Evolutionary conservation across 352 stramenopile species (phyloP).

Genomic region (Halophytophthora batemanensis): DNA sequence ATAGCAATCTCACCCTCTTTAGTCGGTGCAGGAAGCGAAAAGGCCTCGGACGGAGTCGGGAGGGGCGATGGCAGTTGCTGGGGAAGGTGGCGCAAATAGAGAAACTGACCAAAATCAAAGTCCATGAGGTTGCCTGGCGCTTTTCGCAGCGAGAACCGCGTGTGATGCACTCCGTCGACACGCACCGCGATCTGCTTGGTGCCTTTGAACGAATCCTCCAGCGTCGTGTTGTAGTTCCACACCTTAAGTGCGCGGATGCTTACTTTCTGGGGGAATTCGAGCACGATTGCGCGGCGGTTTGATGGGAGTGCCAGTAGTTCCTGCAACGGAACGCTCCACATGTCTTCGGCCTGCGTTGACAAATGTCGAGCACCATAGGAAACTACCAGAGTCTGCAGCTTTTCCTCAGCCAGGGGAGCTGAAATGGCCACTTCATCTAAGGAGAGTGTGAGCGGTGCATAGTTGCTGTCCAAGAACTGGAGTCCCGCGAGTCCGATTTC

Average conservation of each 20-base stretch:
- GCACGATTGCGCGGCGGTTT: slow-evolving; percentile 30
- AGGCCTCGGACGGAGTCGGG: slow-evolving; percentile 1
- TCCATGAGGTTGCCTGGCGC: slow-evolving; percentile 68
- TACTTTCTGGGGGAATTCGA: slow-evolving; percentile 51
- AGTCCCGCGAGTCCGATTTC: slow-evolving; percentile 59
- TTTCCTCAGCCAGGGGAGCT: slow-evolving; percentile 29
- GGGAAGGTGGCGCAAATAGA: slow-evolving; percentile 40
- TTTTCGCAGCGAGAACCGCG: slow-evolving; percentile 70
- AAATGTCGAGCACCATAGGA: slow-evolving; percentile 46
- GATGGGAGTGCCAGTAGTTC: slow-evolving; percentile 35
- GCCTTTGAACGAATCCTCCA: slow-evolving; percentile 78
- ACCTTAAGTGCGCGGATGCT: slow-evolving; percentile 55
- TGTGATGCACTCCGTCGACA: slow-evolving; percentile 44
- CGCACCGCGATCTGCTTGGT: slow-evolving; percentile 56
- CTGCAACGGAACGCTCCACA: slow-evolving; percentile 59
- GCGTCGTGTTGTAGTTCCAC: slow-evolving; percentile 78
- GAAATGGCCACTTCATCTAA: slow-evolving; percentile 27
- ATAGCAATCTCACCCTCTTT: slow-evolving; percentile 5
- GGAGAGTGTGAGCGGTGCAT: slow-evolving; percentile 32
- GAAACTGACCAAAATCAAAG: slow-evolving; percentile 85
- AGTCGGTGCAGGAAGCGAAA: slow-evolving; percentile 7
- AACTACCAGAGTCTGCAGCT: slow-evolving; percentile 34
- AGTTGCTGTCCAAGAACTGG: slow-evolving; percentile 60
- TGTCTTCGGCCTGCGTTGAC: slow-evolving; percentile 42
- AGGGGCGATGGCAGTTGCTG: slow-evolving; percentile 6